Percentiles rank a stretch among this genome's conserved stretches.
Evolutionary conservation across 2,329 filamentous ascomycete species (phyloP).

Genomic region (Pestalotiopsis sp.): DNA sequence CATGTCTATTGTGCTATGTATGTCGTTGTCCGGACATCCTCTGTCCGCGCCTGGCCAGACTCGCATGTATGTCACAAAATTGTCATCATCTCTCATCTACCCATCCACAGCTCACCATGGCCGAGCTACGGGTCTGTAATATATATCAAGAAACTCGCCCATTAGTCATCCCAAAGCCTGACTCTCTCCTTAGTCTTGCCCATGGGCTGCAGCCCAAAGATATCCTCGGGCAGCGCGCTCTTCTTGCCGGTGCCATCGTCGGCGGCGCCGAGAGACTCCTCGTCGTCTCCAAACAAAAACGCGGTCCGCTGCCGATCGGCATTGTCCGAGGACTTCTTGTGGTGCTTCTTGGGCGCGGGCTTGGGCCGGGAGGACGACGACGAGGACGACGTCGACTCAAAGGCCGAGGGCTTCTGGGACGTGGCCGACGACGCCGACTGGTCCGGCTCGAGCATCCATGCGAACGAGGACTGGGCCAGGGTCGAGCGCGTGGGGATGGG

Average conservation of each 20-base stretch:
- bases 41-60: background rate
- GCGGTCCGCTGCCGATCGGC: slow-evolving; percentile 58
- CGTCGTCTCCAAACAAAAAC: slow-evolving; percentile 56
- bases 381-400: slow-evolving; percentile 12
- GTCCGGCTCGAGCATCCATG: slow-evolving; percentile 74
- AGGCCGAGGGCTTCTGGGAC: slow-evolving; percentile 17
- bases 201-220: slow-evolving; percentile 59
- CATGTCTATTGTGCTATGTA: background rate
- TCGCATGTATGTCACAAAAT: background rate
- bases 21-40: background rate
- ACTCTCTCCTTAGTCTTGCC: slow-evolving; percentile 26
- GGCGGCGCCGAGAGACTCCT: slow-evolving; percentile 40
- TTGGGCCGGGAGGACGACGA: slow-evolving; percentile 17
- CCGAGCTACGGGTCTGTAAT: background rate
- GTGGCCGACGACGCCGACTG: slow-evolving; percentile 30
- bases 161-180: slow-evolving; percentile 8
- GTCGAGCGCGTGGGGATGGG: slow-evolving; percentile 65
- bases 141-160: background rate
- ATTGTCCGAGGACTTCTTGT: slow-evolving; percentile 45
- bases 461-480: slow-evolving; percentile 74
- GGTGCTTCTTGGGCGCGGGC: slow-evolving; percentile 26
- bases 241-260: slow-evolving; percentile 28
- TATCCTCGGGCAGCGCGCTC: slow-evolving; percentile 47
- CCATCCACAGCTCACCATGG: background rate
- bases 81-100: background rate